Evolutionary conservation across 2,329 filamentous ascomycete genomes (phyloP).

Genomic region (Fusarium domesticum): DNA sequence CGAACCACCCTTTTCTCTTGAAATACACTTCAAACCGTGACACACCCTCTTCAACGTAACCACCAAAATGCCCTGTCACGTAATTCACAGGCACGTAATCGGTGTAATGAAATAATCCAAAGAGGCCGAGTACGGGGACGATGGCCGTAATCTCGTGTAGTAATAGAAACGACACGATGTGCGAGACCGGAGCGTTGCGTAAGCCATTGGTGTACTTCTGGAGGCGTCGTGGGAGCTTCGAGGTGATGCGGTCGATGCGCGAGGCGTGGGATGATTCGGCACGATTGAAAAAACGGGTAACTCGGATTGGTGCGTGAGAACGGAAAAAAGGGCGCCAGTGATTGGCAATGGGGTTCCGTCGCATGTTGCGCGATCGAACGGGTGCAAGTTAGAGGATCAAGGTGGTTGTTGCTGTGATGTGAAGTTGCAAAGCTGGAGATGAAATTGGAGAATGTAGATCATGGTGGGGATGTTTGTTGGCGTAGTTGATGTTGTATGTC

Average conservation of each 20-base stretch:
- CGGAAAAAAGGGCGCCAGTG: conserved; percentile 24
- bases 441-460: neutral
- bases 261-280: conserved; percentile 32
- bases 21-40: conserved; percentile 76
- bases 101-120: conserved; percentile 75
- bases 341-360: conserved; percentile 19
- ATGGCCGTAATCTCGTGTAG: conserved; percentile 91
- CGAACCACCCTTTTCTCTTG: conserved; percentile 76
- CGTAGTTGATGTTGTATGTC: neutral
- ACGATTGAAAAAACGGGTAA: conserved; percentile 12
- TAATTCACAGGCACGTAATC: conserved; percentile 64
- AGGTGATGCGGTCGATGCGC: conserved; percentile 46
- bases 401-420: too few species aligned
- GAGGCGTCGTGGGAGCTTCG: conserved; percentile 62
- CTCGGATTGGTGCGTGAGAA: conserved; percentile 5
- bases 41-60: conserved; percentile 59
- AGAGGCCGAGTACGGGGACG: conserved; percentile 71
- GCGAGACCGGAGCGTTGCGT: conserved; percentile 72
- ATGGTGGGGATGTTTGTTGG: neutral
- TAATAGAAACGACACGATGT: conserved; percentile 81
- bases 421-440: neutral
- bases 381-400: neutral
- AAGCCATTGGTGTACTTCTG: conserved; percentile 68
- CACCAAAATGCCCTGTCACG: conserved; percentile 49
- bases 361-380: conserved; percentile 20